Conservation (phyloP, 768 basidiomycete genomes). For the Auricularia auricula-judae region DNA sequence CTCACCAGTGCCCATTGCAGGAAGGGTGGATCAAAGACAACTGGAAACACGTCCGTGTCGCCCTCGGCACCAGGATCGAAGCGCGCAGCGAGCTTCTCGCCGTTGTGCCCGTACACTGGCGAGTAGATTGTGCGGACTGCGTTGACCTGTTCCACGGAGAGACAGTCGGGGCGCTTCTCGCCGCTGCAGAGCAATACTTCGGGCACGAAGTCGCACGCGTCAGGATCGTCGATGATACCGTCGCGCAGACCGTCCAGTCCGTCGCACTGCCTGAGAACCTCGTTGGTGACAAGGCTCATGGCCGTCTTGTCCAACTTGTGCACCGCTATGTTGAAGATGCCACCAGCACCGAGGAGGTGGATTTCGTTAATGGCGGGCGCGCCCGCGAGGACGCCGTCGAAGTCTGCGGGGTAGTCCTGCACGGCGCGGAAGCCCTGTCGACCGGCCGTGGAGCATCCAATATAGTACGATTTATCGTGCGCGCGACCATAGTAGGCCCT, state of each 20-base stretch:
- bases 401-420: constrained; percentile 21
- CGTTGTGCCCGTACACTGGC: constrained; percentile 16
- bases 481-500: constrained; percentile 15
- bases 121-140: constrained; percentile 17
- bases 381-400: constrained; percentile 22
- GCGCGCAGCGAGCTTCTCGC: constrained; percentile 15
- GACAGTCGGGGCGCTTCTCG: constrained; percentile 10
- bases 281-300: constrained; percentile 16
- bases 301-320: too few relatives aligned
- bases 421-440: constrained; percentile 19
- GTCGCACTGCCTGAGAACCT: constrained; percentile 23
- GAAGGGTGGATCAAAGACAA: too few relatives aligned
- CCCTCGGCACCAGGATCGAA: constrained; percentile 21
- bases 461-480: constrained; percentile 17
- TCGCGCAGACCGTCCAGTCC: constrained; percentile 20
- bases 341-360: too few relatives aligned
- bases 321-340: too few relatives aligned
- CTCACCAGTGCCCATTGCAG: too few relatives aligned
- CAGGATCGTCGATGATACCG: constrained; percentile 20
- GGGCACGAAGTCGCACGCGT: constrained; percentile 19
- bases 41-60: neutral
- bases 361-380: constrained; percentile 18
- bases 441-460: constrained; percentile 23
- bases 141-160: constrained; percentile 17
- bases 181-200: constrained; percentile 17